Base-by-base conservation (phyloP, 2,329 filamentous ascomycete genomes). In the Hypoxylon sp. region DNA sequence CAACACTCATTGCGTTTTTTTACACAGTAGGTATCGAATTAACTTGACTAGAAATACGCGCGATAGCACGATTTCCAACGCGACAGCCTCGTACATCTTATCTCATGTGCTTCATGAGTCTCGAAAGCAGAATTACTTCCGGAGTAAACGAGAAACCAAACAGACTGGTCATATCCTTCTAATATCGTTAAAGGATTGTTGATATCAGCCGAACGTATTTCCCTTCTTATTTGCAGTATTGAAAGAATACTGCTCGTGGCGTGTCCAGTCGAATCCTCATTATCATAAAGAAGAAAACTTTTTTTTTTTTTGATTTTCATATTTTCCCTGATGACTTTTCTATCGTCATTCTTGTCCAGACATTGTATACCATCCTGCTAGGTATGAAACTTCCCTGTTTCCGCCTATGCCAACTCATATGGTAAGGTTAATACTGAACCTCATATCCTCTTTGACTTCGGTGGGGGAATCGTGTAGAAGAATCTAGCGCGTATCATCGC, bases 361-460 rank as follows among this genome's bases (percentile, higher is more conserved):
- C 15, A 13, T 57, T 13, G 49, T 65, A n/a, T n/a, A n/a, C n/a
- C 30, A 17, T 67, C 16, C 50, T 67, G 2, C 26, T 21, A 13
- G 12, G 7, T 37, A 26, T n/a, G 16, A 41, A 21, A 12, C 30
- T 19, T 21, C 26, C 42, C 30, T 45, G 23, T 7, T 17, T 12
- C 11, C 2, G 12, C 26, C 20, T 30, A 37, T 45, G 42, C 42
- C 42, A 37, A 45, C 21, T 30, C 12, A 12, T 25, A 23, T n/a
- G n/a, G n/a, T n/a, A n/a, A n/a, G n/a, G n/a, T n/a, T n/a, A n/a
- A n/a, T n/a, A n/a, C n/a, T n/a, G n/a, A n/a, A n/a, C n/a, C n/a
- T n/a, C n/a, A n/a, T n/a, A n/a, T n/a, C n/a, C n/a, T n/a, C n/a
- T n/a, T n/a, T n/a, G n/a, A 53, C 19, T 41, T 47, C 9, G 21